phyloP scores from a whole-genome alignment of 2,329 filamentous ascomycete species.

The Lachnellula suecica region DNA sequence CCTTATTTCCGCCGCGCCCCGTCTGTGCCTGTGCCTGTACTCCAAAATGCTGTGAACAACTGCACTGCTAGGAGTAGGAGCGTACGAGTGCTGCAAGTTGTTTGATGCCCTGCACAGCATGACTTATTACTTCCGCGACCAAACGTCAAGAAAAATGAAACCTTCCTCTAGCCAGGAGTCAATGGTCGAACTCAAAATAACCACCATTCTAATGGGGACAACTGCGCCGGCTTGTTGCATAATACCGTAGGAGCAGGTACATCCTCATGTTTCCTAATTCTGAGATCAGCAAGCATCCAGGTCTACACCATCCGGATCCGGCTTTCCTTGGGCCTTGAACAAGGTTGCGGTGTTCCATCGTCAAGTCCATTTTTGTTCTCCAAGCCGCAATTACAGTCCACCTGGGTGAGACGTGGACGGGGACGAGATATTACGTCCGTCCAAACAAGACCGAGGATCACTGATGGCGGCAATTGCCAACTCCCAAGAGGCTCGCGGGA shows the following conservation, averaged over 20 bases:
- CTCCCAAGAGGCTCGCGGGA: neutral
- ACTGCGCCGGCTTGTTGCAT: slow-evolving; percentile 15
- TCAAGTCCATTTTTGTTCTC: neutral
- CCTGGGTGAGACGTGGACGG: neutral
- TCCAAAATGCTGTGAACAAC: too few species aligned
- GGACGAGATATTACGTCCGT: neutral
- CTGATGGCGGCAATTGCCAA: neutral
- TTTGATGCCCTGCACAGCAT: slow-evolving; percentile 4
- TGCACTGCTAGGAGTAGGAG: neutral
- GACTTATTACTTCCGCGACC: neutral
- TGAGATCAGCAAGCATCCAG: slow-evolving; percentile 7
- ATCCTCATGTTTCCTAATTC: slow-evolving; percentile 1
- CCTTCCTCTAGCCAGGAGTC: neutral
- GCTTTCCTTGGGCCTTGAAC: neutral
- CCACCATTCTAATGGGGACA: slow-evolving; percentile 1
- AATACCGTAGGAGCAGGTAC: slow-evolving; percentile 10
- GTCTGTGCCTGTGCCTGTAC: neutral
- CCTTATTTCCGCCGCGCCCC: neutral
- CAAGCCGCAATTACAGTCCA: neutral
- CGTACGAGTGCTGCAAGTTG: neutral
- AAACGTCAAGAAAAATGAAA: slow-evolving; percentile 6
- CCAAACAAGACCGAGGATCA: neutral
- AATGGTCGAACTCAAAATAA: slow-evolving; percentile 2
- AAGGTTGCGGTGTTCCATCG: slow-evolving; percentile 4
- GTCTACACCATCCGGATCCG: neutral